Evolutionary conservation across 495 filamentous ascomycete genomes (phyloP), one percentile per base, ranked within the genome.

Genomic region (Penicillium dipodomyicola): DNA sequence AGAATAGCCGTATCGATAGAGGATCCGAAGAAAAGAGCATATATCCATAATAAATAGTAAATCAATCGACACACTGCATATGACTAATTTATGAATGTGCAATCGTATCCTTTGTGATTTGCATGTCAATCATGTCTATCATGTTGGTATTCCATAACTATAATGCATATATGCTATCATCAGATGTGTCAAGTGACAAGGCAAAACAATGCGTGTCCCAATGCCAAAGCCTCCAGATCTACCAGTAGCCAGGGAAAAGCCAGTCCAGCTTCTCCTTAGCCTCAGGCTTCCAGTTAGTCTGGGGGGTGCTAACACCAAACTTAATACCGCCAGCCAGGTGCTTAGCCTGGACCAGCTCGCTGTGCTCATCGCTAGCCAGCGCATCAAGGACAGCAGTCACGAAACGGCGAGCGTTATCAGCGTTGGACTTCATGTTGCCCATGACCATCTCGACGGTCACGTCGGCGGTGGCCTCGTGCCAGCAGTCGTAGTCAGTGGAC

Each of bases 401-500:
- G 52, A 97, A 84, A 27, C 84, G 78, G 61, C 87, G 84, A 45
- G 94, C 95, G 65, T 97, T 99, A 58, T 83, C 77, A 43, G 87
- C 79, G 71, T 99, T 99, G 52, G 89, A 86, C 61, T 84, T 87
- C 95, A 99, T 99, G 72, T 97, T 87, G 43, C 84, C 88, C 87
- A 97, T 93, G 14, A 99, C 95, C 88, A 96, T 96, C 67, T 90
- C 90, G 8, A 99, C 94, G 57, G 89, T 92, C 33, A 99, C 94
- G 54, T 83, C 84, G 40, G 87, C 88, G 44, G 82, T 85, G 5
- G 78, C 78, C 52, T 74, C 72, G 68, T 89, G 88, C 94, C 94
- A 97, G 82, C 92, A 96, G 73, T 99, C 95, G 65, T 99, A 99
- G 75, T 99, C 94, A 22, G 94, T 99, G 27, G 88, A 87, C 95